Percentiles rank a stretch among this genome's conserved stretches.
Conservation (phyloP, 2,329 filamentous ascomycete genomes). For the Aspergillus uvarum region DNA sequence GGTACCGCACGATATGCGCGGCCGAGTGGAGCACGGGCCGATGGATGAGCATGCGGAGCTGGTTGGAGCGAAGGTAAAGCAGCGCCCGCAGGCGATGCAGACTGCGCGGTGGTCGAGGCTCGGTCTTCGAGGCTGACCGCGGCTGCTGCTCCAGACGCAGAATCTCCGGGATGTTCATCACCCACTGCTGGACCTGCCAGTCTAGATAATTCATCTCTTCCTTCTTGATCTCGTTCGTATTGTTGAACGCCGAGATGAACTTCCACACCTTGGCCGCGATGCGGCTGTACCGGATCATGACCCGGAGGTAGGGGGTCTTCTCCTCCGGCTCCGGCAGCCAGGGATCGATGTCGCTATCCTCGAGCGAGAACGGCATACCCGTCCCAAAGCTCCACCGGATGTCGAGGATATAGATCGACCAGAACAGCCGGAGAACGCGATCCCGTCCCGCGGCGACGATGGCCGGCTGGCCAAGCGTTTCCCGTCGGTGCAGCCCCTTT, state of each 20-base stretch:
- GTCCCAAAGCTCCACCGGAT: constrained; percentile 84
- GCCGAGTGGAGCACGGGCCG: constrained; percentile 75
- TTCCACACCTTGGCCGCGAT: constrained; percentile 84
- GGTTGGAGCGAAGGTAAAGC: constrained; percentile 83
- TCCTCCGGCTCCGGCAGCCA: constrained; percentile 70
- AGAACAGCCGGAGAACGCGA: constrained; percentile 73
- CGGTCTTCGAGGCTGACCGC: constrained; percentile 39
- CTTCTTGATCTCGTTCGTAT: constrained; percentile 63
- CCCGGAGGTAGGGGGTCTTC: constrained; percentile 68
- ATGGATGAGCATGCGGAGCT: constrained; percentile 85
- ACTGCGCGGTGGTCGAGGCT: constrained; percentile 51
- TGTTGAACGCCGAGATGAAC: constrained; percentile 70
- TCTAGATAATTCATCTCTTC: constrained; percentile 79
- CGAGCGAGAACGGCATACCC: constrained; percentile 78
- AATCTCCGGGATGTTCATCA: constrained; percentile 65
- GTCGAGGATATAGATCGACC: constrained; percentile 85
- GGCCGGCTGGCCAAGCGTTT: constrained; percentile 67
- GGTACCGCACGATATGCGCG: constrained; percentile 74
- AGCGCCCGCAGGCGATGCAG: constrained; percentile 74
- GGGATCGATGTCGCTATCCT: constrained; percentile 81
- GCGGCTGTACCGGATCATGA: constrained; percentile 81
- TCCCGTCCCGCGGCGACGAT: constrained; percentile 66
- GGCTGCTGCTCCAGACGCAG: constrained; percentile 59
- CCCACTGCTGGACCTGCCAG: constrained; percentile 81
- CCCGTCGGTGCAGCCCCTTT: constrained; percentile 75